Base-by-base conservation (phyloP, 2,329 filamentous ascomycete species). In the Ascomycota sp. region DNA sequence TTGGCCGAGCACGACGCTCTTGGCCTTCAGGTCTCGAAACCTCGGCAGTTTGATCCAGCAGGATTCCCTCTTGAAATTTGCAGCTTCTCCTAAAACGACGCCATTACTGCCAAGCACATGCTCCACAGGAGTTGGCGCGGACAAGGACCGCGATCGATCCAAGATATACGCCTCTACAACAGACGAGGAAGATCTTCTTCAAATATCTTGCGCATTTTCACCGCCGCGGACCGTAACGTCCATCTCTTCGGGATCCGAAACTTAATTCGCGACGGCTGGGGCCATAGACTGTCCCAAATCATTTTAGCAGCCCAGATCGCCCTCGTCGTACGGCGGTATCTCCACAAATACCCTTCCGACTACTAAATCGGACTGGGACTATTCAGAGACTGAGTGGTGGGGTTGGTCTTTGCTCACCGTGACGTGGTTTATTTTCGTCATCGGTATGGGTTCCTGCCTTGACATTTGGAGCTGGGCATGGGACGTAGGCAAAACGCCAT, bases 401-500 rank as follows among this genome's bases (percentile, higher is more conserved):
- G 89, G 89, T 1, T 98, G 86, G 82, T 75, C 93, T 7, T 76
- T 98, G 28, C 59, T 98, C 21, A 57, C 78, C 25, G 75, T 81
- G 28, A 98, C 91, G 0, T 98, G 91, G 89, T 57, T 91, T 27
- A 83, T 94, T 19, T 95, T 98, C 49, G 83, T 95, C 13, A 71
- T 89, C 1, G 89, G 89, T 21, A 95, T 98, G 79, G 89, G 89
- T 31, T 92, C 80, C 30, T 94, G 83, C 50, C 65, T 95, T 27
- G 86, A 79, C 15, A 72, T 95, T 15, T 98, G 89, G 89, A 89
- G 75, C 51, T 98, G 89, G 89, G 89, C 89, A 3, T 98, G 89
- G 89, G 86, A 95, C 56, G 86, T 95, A 2, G 86, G 86, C 27
- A 83, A 86, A 51, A 94, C 83, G 22, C 86, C 86, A 0, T 93